Evolutionary conservation across 2,329 filamentous ascomycete species (phyloP), one percentile per base, ranked within the genome.

Genomic region (Phialophora macrospora): DNA sequence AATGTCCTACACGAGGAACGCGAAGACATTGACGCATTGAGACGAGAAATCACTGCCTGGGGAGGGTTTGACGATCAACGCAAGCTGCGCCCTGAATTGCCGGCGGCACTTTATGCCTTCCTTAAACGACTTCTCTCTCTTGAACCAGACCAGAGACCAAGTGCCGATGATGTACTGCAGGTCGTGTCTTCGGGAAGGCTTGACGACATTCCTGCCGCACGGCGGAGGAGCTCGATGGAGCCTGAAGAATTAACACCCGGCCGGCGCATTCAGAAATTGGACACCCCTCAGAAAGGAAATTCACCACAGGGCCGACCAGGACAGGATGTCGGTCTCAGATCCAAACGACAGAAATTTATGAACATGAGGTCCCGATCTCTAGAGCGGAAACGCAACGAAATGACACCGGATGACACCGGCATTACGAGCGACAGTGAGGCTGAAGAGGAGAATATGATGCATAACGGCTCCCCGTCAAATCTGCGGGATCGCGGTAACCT

Each of bases 1-100:
- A 94, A 98, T 74, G 84, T 89, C 3, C 83, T 96, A 24, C 87
- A 97, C 66, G 94, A 98, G 76, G 94, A 98, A 74, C 88, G 92
- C 62, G 95, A 99, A 75, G 93, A 98, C 70, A 83, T 97, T 4
- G 93, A 97, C 72, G 82, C 88, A 70, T 83, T 99, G 32, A 87
- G 93, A 49, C 89, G 84, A 2, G 95, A 99, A 77, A 98, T 99
- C 63, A 87, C 88, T 11, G 83, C 85, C 38, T 99, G 95, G 95
- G 82, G 88, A 61, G 95, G 95, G 0, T 96, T 98, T 72, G 87
- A 92, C 68, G 89, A 92, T 66, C 89, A 91, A 71, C 84, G 87
- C 38, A 84, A 88, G 41, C 85, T 90, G 69, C 86, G 94, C 1
- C 87, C 90, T 0, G 95, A 98, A 72, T 81, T 99, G 0, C 95